Percentiles rank a stretch among this genome's conserved stretches.
These are phyloP conservation scores for Globisporangium carolinianum DNA, from an alignment of 352 stramenopile species.

Conservation along the genomic window DNA sequence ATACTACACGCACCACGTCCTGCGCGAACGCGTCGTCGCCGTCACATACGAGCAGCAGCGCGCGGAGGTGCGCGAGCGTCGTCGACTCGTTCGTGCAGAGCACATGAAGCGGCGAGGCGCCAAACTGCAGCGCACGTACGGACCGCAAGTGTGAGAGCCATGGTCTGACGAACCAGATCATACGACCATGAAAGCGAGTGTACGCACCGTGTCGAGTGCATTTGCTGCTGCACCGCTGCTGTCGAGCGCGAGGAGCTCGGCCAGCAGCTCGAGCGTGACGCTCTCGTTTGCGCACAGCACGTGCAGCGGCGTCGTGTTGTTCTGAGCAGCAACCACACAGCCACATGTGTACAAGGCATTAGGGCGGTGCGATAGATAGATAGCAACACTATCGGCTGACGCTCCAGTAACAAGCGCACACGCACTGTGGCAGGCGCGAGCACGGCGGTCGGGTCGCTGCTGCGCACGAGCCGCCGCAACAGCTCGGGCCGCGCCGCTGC, in stretches of 20 bases:
- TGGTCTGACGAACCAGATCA: no score
- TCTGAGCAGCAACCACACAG: constrained; percentile 14
- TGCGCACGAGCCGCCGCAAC: constrained; percentile 24
- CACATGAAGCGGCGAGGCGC: constrained; percentile 47
- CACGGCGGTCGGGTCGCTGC: constrained; percentile 19
- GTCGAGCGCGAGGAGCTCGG: constrained; percentile 32
- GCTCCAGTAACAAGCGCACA: background rate
- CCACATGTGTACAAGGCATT: background rate
- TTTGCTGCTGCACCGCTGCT: constrained; percentile 17
- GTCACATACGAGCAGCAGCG: constrained; percentile 32
- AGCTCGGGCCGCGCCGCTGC: constrained; percentile 17
- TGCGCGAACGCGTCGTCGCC: constrained; percentile 30
- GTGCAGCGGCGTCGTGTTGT: constrained; percentile 36
- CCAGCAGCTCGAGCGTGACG: constrained; percentile 30
- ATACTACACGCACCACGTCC: constrained; percentile 23
- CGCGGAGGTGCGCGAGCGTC: constrained; percentile 23
- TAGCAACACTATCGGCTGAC: no score
- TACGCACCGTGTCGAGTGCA: constrained; percentile 4
- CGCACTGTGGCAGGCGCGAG: constrained; percentile 25
- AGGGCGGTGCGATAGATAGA: no score
- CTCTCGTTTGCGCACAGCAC: constrained; percentile 42
- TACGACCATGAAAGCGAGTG: background rate
- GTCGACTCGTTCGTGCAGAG: constrained; percentile 62
- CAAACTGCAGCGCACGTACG: constrained; percentile 23
- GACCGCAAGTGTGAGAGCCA: no score